Base-by-base conservation (phyloP, 2,329 filamentous ascomycete genomes). In the Claviceps africana region DNA sequence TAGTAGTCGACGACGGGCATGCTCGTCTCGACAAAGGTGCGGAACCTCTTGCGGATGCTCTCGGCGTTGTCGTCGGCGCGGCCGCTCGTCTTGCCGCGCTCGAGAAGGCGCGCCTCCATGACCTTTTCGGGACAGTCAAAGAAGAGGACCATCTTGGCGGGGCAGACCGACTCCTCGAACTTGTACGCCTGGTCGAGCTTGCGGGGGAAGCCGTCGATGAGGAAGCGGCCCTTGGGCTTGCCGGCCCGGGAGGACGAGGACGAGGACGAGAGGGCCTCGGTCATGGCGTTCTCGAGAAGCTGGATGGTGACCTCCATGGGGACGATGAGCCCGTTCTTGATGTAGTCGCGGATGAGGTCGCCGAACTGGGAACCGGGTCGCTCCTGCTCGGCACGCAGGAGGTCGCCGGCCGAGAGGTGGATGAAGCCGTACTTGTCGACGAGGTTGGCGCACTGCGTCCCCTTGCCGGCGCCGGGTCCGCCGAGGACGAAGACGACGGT, bases 281-380 rank as follows among this genome's bases (percentile, higher is more conserved):
- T 77, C 88, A 98, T 97, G 54, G 90, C 88, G 69, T 95, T 95
- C 71, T 96, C 90, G 44, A 98, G 79, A 37, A 98, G 73, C 62
- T 90, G 85, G 54, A 98, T 85, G 5, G 93, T 98, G 49, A 97
- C 89, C 69, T 97, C 91, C 88, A 95, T 95, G n/a, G 93, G 93
- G 57, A 98, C 93, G 68, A 98, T 98, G 61, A 82, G 82, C 54
- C 93, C 93, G 66, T 98, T 85, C 65, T 85, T 87, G 76, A 98
- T 98, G 73, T 93, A 90, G 60, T 85, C 79, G 67, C 85, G 85
- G 78, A 98, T 98, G 72, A 97, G 78, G 58, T 89, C 81, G 66
- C 93, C 93, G 67, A 95, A 97, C 69, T 96, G 77, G 58, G 83
- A 88, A 53, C 88, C 90, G 0, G 81, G 78, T 4, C 91, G 86